Conservation (phyloP, 2,329 filamentous ascomycete genomes). For the Cyclaneusma minus region DNA sequence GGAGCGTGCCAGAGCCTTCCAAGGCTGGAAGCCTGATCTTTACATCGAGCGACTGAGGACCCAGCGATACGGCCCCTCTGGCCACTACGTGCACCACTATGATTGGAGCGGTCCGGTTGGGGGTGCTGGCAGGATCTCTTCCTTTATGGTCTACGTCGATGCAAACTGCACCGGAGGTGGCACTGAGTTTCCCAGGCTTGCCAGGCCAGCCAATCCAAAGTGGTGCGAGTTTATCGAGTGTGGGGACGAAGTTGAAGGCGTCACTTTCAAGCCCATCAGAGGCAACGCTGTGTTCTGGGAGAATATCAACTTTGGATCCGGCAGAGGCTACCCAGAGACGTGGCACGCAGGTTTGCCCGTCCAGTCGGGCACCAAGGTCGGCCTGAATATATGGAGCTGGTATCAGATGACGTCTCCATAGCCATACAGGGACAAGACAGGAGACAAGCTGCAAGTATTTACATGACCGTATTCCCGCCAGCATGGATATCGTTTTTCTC, state of each 20-base stretch:
- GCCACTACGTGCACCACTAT: constrained; percentile 43
- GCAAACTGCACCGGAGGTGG: constrained; percentile 39
- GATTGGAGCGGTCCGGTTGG: constrained; percentile 33
- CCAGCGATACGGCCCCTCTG: constrained; percentile 42
- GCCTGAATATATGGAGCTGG: constrained; percentile 52
- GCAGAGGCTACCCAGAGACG: constrained; percentile 38
- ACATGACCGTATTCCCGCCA: no score
- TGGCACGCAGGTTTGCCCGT: constrained; percentile 47
- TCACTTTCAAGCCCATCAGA: constrained; percentile 40
- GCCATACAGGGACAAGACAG: no score
- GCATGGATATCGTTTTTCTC: no score
- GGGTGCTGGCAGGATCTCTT: constrained; percentile 30
- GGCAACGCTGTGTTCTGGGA: constrained; percentile 48
- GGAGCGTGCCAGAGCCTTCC: constrained; percentile 37
- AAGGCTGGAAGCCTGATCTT: constrained; percentile 41
- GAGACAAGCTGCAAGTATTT: no score
- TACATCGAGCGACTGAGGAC: constrained; percentile 46
- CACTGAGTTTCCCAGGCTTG: constrained; percentile 40
- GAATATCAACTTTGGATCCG: constrained; percentile 39
- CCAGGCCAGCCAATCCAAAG: constrained; percentile 21
- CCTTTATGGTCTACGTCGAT: constrained; percentile 45
- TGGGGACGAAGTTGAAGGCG: constrained; percentile 21
- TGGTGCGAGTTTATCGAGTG: constrained; percentile 47
- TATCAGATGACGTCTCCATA: no score
- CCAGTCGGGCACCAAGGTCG: constrained; percentile 36